Conservation (phyloP, 148 eudicot species). For the Fagopyrum homotropicum region DNA sequence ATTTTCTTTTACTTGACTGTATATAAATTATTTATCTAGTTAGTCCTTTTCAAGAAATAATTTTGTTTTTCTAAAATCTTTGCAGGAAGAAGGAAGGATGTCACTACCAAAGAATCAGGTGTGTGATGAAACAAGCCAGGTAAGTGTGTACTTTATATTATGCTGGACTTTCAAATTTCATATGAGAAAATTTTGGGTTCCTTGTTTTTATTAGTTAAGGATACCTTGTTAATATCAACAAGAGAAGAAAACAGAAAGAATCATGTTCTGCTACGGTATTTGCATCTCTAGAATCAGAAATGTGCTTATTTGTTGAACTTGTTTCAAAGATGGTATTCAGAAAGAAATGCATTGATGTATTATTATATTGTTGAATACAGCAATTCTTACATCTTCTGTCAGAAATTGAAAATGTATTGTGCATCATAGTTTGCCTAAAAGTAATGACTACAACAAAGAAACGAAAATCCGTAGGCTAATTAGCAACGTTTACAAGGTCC, state of each 20-base stretch:
- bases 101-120: conserved; percentile 91
- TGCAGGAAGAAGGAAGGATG: conserved; percentile 96
- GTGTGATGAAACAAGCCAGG: conserved; percentile 99
- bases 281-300: background rate
- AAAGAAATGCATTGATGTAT: background rate
- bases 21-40: background rate
- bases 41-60: background rate
- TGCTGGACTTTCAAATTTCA: conserved; percentile 17
- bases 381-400: too few relatives aligned
- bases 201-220: background rate
- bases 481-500: too few relatives aligned
- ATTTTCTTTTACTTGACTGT: background rate
- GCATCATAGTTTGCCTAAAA: too few relatives aligned
- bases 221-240: background rate
- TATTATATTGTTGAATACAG: background rate
- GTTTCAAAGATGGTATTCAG: background rate
- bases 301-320: background rate
- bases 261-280: too few relatives aligned
- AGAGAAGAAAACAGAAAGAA: background rate
- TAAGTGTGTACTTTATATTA: conserved; percentile 42
- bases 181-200: conserved; percentile 9
- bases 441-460: too few relatives aligned
- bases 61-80: conserved; percentile 13
- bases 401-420: too few relatives aligned
- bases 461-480: too few relatives aligned